phyloP scores from a whole-genome alignment of 2,329 filamentous ascomycete species.

The Calonectria fujianensis region DNA sequence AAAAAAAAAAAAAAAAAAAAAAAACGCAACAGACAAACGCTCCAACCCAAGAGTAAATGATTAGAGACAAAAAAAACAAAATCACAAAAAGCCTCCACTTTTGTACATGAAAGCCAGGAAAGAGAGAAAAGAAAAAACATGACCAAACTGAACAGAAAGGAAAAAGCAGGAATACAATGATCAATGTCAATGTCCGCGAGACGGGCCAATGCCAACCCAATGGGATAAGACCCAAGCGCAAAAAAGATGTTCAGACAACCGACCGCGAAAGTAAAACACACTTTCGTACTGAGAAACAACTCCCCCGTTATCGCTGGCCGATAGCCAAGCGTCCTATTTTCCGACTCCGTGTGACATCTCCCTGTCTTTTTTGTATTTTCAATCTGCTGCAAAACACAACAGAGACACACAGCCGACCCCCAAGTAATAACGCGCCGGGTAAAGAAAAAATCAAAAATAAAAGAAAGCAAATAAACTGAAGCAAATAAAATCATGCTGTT shows the following conservation, averaged over 20 bases:
- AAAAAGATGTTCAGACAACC: slow-evolving; percentile 50
- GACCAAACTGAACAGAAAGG: slow-evolving; percentile 14
- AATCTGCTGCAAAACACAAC: slow-evolving; percentile 36
- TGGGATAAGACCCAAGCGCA: slow-evolving; percentile 46
- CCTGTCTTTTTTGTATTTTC: slow-evolving; percentile 42
- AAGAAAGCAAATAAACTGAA: slow-evolving; percentile 16
- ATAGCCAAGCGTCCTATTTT: slow-evolving; percentile 40
- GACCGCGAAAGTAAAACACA: slow-evolving; percentile 45
- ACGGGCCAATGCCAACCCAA: slow-evolving; percentile 33
- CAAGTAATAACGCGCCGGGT: slow-evolving; percentile 9
- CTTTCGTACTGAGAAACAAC: slow-evolving; percentile 38
- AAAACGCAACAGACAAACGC: slow-evolving; percentile 39
- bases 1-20: too few relatives aligned
- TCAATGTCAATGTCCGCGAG: slow-evolving; percentile 50
- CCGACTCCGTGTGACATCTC: slow-evolving; percentile 47
- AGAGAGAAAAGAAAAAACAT: slow-evolving; percentile 1
- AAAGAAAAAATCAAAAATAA: background rate
- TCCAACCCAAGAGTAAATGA: slow-evolving; percentile 44
- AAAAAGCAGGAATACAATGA: slow-evolving; percentile 31
- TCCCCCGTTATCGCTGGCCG: slow-evolving; percentile 37
- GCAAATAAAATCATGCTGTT: slow-evolving; percentile 46
- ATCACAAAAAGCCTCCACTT: slow-evolving; percentile 36
- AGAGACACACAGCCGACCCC: slow-evolving; percentile 38
- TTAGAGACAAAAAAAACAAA: slow-evolving; percentile 44
- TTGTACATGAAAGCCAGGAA: slow-evolving; percentile 36